Evolutionary conservation across 2,329 filamentous ascomycete genomes (phyloP).

Genomic region (Daldinia sp.): DNA sequence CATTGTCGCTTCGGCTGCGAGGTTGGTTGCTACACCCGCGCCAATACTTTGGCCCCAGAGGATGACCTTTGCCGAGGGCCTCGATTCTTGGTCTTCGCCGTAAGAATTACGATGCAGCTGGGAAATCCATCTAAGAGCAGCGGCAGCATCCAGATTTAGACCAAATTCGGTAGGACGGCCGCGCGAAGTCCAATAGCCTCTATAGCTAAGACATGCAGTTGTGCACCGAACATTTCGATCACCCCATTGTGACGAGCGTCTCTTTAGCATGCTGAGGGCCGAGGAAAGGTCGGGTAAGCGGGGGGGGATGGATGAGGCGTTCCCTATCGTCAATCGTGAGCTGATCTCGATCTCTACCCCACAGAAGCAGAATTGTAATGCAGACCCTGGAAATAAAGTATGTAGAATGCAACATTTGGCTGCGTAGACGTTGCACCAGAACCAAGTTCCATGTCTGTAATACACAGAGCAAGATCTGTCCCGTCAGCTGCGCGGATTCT

Average conservation of each 20-base stretch:
- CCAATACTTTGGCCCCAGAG: constrained; percentile 84
- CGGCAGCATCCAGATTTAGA: constrained; percentile 72
- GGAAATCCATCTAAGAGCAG: constrained; percentile 69
- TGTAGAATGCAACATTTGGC: constrained; percentile 55
- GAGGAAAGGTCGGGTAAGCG: constrained; percentile 64
- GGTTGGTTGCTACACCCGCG: constrained; percentile 72
- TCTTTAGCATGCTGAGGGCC: constrained; percentile 57
- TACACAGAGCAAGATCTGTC: constrained; percentile 68
- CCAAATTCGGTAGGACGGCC: constrained; percentile 75
- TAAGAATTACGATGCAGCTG: constrained; percentile 48
- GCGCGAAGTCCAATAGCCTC: constrained; percentile 80
- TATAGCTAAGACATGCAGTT: constrained; percentile 67
- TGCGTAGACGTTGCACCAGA: constrained; percentile 14
- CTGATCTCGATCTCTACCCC: constrained; percentile 11
- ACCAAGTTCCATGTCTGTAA: constrained; percentile 54
- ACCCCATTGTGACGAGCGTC: constrained; percentile 46
- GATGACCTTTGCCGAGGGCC: constrained; percentile 53
- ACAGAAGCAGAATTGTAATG: constrained; percentile 36
- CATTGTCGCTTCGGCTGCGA: constrained; percentile 55
- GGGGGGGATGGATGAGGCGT: constrained; percentile 66
- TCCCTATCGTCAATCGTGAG: constrained; percentile 54
- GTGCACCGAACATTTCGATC: constrained; percentile 50
- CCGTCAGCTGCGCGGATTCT: constrained; percentile 69
- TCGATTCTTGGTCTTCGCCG: constrained; percentile 10
- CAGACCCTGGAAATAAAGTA: constrained; percentile 65